Evolutionary conservation across 306 rosid genomes (phyloP).

Genomic region (Cucurbita pepo): DNA sequence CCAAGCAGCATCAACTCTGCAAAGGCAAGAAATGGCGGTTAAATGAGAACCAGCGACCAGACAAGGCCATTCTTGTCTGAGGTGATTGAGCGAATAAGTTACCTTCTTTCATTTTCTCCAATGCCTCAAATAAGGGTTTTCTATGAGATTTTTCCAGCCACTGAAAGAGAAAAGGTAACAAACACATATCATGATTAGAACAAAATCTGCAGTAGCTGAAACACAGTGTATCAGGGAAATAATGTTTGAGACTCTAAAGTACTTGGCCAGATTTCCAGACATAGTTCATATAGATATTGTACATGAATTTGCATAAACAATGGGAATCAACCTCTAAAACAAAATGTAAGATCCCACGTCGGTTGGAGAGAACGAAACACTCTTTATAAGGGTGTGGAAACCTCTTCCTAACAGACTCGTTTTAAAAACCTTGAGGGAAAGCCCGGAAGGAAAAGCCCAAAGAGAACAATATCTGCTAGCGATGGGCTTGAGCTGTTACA

Average conservation of each 20-base stretch:
- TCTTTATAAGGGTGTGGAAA: too few relatives aligned
- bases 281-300: too few relatives aligned
- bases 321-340: too few relatives aligned
- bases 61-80: neutral
- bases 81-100: neutral
- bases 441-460: too few relatives aligned
- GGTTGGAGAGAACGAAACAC: too few relatives aligned
- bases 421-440: too few relatives aligned
- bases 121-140: conserved; percentile 83
- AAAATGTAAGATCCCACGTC: too few relatives aligned
- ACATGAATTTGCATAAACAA: too few relatives aligned
- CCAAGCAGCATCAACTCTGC: conserved; percentile 99
- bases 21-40: conserved; percentile 5
- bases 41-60: neutral
- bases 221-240: neutral
- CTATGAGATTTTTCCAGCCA: conserved; percentile 81
- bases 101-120: conserved; percentile 99
- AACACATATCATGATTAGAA: neutral
- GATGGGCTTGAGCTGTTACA: too few relatives aligned
- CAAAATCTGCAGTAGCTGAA: neutral
- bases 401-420: too few relatives aligned
- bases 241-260: neutral
- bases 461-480: too few relatives aligned
- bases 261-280: neutral
- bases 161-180: conserved; percentile 25